Conservation (phyloP, 1,284 basidiomycete genomes). For the Apiotrichum montevideense region DNA sequence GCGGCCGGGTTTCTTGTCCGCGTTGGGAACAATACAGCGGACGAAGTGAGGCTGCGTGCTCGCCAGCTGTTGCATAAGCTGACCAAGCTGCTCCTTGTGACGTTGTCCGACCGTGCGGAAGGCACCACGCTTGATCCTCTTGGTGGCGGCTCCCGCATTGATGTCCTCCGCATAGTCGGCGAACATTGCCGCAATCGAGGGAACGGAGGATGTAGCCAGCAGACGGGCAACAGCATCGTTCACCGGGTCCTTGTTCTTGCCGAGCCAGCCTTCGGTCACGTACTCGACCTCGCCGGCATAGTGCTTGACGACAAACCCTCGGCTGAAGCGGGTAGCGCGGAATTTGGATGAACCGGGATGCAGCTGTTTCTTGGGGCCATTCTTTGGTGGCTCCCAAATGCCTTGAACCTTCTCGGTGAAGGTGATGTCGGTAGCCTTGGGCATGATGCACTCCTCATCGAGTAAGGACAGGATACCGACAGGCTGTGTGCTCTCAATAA, state of each 20-base stretch:
- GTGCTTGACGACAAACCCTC: constrained; percentile 93
- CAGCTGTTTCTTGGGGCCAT: constrained; percentile 11
- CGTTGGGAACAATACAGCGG: constrained; percentile 95
- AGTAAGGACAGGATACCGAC: constrained; percentile 91
- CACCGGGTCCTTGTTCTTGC: constrained; percentile 99
- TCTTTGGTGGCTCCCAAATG: constrained; percentile 38
- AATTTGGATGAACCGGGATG: constrained; percentile 79
- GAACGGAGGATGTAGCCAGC: constrained; percentile 73
- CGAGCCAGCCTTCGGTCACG: constrained; percentile 90
- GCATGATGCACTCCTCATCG: constrained; percentile 99
- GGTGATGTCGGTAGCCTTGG: constrained; percentile 88
- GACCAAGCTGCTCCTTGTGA: constrained; percentile 91
- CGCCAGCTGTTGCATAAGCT: constrained; percentile 84
- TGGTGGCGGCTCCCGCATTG: constrained; percentile 50
- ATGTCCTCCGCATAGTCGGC: constrained; percentile 66
- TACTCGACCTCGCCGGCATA: constrained; percentile 98
- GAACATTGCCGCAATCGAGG: constrained; percentile 77
- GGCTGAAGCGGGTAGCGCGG: constrained; percentile 77
- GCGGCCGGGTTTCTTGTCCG: constrained; percentile 82
- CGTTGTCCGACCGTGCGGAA: constrained; percentile 94
- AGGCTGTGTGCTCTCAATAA: constrained; percentile 68
- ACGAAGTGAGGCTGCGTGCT: constrained; percentile 98
- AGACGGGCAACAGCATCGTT: constrained; percentile 94
- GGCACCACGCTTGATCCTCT: constrained; percentile 89
- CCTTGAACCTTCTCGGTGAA: constrained; percentile 80